These are phyloP conservation scores for Anaeramoeba ignava DNA, from an alignment of 78 protist genomes.

Conservation along the genomic window DNA sequence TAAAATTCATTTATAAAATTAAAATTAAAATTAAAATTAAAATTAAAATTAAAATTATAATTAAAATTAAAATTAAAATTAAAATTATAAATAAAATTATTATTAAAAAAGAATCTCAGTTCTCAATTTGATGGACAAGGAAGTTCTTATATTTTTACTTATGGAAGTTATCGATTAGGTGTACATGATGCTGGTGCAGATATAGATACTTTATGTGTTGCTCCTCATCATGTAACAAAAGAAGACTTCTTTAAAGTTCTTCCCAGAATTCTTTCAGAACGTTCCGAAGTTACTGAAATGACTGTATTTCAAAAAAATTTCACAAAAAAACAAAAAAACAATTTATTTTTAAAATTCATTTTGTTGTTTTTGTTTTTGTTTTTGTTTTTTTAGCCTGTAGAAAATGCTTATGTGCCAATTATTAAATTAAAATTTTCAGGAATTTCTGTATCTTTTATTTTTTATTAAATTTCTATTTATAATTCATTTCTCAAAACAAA, in stretches of 20 bases:
- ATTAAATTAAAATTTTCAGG: constrained; percentile 72
- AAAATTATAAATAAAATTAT: too few relatives aligned
- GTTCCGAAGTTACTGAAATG: constrained; percentile 44
- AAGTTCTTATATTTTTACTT: constrained; percentile 72
- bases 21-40: too few relatives aligned
- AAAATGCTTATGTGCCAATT: constrained; percentile 81
- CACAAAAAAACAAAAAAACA: constrained; percentile 12
- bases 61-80: too few relatives aligned
- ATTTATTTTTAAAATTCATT: neutral
- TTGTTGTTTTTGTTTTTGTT: neutral
- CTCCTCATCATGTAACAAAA: constrained; percentile 57
- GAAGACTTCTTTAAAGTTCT: constrained; percentile 61
- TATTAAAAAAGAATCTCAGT: too few relatives aligned
- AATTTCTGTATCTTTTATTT: too few relatives aligned
- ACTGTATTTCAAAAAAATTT: constrained; percentile 15
- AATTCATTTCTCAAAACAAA: too few relatives aligned
- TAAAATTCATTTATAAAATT: too few relatives aligned
- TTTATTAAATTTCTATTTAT: too few relatives aligned
- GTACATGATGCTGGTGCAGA: constrained; percentile 82
- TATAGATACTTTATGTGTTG: constrained; percentile 82
- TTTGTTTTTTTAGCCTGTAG: constrained; percentile 33
- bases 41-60: too few relatives aligned
- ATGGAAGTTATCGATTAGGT: constrained; percentile 83
- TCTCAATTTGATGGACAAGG: too few relatives aligned
- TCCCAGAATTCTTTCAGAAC: constrained; percentile 20